Evolutionary conservation across 768 basidiomycete species (phyloP).

Genomic region (Hygrocybe punicea): DNA sequence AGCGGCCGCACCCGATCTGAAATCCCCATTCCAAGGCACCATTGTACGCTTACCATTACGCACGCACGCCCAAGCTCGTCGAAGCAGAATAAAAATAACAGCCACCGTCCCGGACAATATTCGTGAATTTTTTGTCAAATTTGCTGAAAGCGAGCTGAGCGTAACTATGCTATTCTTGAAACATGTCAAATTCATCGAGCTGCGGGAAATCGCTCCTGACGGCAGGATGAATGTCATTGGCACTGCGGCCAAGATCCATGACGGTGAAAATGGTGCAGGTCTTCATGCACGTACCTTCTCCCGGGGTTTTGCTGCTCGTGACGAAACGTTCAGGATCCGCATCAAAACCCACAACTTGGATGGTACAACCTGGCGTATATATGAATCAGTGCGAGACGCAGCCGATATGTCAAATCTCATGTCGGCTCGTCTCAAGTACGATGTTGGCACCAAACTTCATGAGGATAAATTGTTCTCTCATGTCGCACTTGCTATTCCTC

Average conservation of each 20-base stretch:
- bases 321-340: slow-evolving; percentile 20
- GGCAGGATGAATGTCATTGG: neutral
- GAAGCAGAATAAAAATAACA: slow-evolving; percentile 36
- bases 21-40: slow-evolving; percentile 35
- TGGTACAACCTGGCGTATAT: slow-evolving; percentile 21
- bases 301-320: slow-evolving; percentile 5
- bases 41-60: slow-evolving; percentile 51
- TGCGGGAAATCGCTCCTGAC: slow-evolving; percentile 35
- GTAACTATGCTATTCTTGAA: slow-evolving; percentile 44
- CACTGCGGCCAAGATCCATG: neutral
- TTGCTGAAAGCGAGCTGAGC: slow-evolving; percentile 33
- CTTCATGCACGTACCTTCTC: neutral
- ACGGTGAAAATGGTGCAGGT: slow-evolving; percentile 3
- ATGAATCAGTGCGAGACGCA: slow-evolving; percentile 21
- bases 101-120: slow-evolving; percentile 33
- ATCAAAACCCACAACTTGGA: slow-evolving; percentile 30
- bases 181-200: slow-evolving; percentile 37
- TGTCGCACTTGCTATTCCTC: slow-evolving; percentile 37
- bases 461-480: slow-evolving; percentile 43
- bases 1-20: slow-evolving; percentile 12
- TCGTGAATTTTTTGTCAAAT: slow-evolving; percentile 37
- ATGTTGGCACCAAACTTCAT: slow-evolving; percentile 16
- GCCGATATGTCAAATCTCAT: slow-evolving; percentile 20
- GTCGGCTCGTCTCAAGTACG: slow-evolving; percentile 4
- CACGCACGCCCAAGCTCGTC: neutral